A percentile compares a stretch with the other conserved stretches of the same genome.
phyloP scores from a whole-genome alignment of 495 filamentous ascomycete species.

The Aspergillus homomorphus region DNA sequence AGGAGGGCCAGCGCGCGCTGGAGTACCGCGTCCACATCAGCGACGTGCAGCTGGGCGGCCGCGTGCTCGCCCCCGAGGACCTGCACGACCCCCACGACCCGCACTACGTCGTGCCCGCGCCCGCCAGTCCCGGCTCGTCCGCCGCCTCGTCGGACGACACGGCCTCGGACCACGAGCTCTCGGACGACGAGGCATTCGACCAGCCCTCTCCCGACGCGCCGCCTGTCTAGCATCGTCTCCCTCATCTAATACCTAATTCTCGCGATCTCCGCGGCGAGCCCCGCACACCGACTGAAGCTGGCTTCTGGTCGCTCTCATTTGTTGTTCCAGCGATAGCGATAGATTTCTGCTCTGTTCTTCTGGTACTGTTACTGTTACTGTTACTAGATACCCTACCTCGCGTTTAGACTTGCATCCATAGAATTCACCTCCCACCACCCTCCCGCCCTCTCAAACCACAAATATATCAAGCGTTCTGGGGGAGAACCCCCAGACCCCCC shows the following conservation, averaged over 20 bases:
- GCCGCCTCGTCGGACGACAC: neutral
- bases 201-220: neutral
- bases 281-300: slow-evolving; percentile 7
- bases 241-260: neutral
- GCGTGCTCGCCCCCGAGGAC: slow-evolving; percentile 69
- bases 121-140: neutral
- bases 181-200: neutral
- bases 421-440: no score
- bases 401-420: slow-evolving; percentile 6
- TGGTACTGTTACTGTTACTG: slow-evolving; percentile 9
- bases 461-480: no score
- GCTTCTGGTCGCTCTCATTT: slow-evolving; percentile 6
- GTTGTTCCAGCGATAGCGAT: slow-evolving; percentile 13
- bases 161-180: neutral
- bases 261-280: neutral
- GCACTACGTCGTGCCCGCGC: slow-evolving; percentile 20
- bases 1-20: slow-evolving; percentile 80
- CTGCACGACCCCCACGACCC: slow-evolving; percentile 51
- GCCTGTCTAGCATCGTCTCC: neutral
- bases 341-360: slow-evolving; percentile 11
- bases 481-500: no score
- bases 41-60: slow-evolving; percentile 78
- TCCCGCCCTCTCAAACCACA: no score
- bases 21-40: slow-evolving; percentile 71
- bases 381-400: slow-evolving; percentile 15